Evolutionary conservation across 345 rosid species (phyloP).

Genomic region (Nephelium lappaceum): DNA sequence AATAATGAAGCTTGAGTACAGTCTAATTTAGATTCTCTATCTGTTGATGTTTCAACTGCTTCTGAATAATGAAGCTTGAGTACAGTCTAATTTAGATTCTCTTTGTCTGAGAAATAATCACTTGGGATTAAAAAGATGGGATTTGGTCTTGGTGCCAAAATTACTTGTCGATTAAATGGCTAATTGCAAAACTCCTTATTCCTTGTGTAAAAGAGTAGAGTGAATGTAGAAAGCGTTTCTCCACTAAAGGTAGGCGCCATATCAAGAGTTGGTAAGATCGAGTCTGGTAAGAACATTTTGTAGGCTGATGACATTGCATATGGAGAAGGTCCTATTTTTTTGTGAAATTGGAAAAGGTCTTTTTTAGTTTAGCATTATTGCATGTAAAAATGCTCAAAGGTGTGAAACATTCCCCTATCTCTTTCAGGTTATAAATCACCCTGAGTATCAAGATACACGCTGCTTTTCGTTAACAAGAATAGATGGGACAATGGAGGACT

Average conservation of each 20-base stretch:
- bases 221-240: too few relatives aligned
- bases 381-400: background rate
- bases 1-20: too few relatives aligned
- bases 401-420: background rate
- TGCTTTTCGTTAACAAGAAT: slow-evolving; percentile 73
- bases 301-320: background rate
- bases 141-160: background rate
- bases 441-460: slow-evolving; percentile 51
- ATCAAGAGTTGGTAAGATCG: background rate
- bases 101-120: background rate
- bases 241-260: too few relatives aligned
- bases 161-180: background rate
- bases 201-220: too few relatives aligned
- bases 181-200: background rate
- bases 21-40: too few relatives aligned
- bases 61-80: background rate
- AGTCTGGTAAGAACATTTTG: background rate
- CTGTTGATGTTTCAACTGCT: background rate
- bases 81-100: background rate
- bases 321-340: background rate
- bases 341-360: background rate
- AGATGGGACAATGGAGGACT: slow-evolving; percentile 78
- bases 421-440: slow-evolving; percentile 66
- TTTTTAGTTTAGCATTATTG: background rate
- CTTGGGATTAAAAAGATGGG: background rate